A percentile compares a stretch with the other conserved stretches of the same genome.
These are phyloP conservation scores for Irpex sp. DNA, from an alignment of 1,284 basidiomycete species.

Conservation along the genomic window DNA sequence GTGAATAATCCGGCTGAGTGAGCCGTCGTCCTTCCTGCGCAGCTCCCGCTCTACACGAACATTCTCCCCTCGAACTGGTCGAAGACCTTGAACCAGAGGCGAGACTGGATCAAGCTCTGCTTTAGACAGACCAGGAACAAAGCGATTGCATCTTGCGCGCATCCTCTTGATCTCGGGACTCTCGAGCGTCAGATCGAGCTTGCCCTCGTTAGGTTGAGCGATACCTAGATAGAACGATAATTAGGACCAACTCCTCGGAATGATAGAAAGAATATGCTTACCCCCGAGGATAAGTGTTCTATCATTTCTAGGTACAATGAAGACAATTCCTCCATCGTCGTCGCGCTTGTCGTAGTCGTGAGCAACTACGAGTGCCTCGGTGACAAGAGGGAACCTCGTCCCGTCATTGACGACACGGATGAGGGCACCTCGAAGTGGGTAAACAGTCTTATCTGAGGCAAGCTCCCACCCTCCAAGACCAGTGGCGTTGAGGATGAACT, in stretches of 20 bases:
- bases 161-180: slow-evolving; percentile 32
- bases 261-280: slow-evolving; percentile 2
- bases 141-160: slow-evolving; percentile 30
- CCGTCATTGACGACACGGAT: slow-evolving; percentile 37
- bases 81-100: slow-evolving; percentile 31
- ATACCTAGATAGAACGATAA: slow-evolving; percentile 10
- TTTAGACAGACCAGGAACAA: slow-evolving; percentile 30
- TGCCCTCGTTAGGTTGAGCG: slow-evolving; percentile 20
- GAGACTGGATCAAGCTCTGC: slow-evolving; percentile 29
- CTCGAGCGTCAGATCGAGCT: slow-evolving; percentile 30
- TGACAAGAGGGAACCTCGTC: slow-evolving; percentile 31
- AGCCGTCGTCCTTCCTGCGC: slow-evolving; percentile 15
- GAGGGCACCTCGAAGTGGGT: slow-evolving; percentile 36
- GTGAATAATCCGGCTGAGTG: slow-evolving; percentile 29
- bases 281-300: slow-evolving; percentile 16
- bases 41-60: slow-evolving; percentile 34
- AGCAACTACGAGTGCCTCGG: slow-evolving; percentile 28
- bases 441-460: slow-evolving; percentile 30
- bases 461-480: slow-evolving; percentile 30
- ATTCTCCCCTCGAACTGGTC: slow-evolving; percentile 29
- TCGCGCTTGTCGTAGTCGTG: slow-evolving; percentile 17
- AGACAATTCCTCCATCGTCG: slow-evolving; percentile 19
- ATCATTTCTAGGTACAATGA: slow-evolving; percentile 18
- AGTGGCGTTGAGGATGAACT: slow-evolving; percentile 33
- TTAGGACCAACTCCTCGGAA: not conserved